Evolutionary conservation across 805 yeast genomes (phyloP), one percentile per base, ranked within the genome.

Genomic region (Clavispora fructus): DNA sequence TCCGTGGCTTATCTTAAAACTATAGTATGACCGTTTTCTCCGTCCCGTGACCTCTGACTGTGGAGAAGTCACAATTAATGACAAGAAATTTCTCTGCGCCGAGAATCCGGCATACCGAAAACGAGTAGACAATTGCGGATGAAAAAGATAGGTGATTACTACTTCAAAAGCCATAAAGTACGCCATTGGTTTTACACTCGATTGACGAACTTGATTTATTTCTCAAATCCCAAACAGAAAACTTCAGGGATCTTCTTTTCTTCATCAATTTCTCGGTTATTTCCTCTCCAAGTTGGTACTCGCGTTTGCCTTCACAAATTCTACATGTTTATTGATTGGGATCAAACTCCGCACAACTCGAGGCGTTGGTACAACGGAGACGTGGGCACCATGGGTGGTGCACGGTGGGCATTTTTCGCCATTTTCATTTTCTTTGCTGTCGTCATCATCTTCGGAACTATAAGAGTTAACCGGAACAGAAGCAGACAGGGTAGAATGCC

Each of bases 391-490:
- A 4, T 33, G 25, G 66, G 68, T 8, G 71, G 71, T 1, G 81
- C 83, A 3, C 66, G 82, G 49, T 83, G 86, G 82, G 83, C 85
- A 2, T 74, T 82, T 43, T 81, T 85, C 60, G 87, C 80, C 1
- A 68, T 85, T 7, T 74, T 84, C 51, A 61, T 80, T 3, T 74
- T 77, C 0, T 71, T 75, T 1, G 50, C 82, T 4, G 37, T 80
- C 2, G 46, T 77, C 1, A 67, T 81, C 3, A 52, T 83, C 4
- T 27, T 76, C 0, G 74, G 75, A 40, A 81, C 86, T 0, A 62
- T 84, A 25, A 57, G 78, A 32, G 68, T 79, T 12, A 86, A 86
- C 57, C 75, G 69, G 40, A 72, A 71, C 46, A 72, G 95, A 61
- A 52, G 67, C 9, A 63, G 58, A 38, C 57, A 59, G 23, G 84